Evolutionary conservation across 352 stramenopile genomes (phyloP).

Genomic region (Paralagenidium karlingii): DNA sequence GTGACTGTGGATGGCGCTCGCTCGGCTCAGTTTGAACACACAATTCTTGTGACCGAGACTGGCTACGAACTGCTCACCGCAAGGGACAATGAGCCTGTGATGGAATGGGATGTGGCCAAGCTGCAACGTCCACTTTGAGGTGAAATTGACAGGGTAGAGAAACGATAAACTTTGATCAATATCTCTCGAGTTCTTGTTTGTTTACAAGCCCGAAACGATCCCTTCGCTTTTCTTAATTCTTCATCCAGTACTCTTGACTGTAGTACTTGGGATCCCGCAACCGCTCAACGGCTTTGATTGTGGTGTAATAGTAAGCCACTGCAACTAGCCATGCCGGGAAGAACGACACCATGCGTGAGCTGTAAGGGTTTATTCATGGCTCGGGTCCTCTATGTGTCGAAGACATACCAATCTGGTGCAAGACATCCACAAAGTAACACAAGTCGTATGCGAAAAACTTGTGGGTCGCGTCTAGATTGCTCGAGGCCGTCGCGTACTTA

Average conservation of each 20-base stretch:
- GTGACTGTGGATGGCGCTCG: slow-evolving; percentile 92
- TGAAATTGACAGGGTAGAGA: too few relatives aligned
- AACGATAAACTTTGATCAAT: too few relatives aligned
- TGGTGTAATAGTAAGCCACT: slow-evolving; percentile 33
- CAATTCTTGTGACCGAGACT: slow-evolving; percentile 96
- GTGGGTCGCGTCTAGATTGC: not conserved
- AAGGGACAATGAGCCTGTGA: slow-evolving; percentile 72
- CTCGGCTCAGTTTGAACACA: slow-evolving; percentile 97
- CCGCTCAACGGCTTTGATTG: slow-evolving; percentile 30
- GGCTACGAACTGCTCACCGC: slow-evolving; percentile 96
- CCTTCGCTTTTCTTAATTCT: too few relatives aligned
- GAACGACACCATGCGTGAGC: not conserved
- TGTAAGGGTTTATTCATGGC: not conserved
- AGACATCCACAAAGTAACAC: slow-evolving; percentile 10
- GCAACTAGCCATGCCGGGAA: slow-evolving; percentile 25
- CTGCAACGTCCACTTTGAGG: slow-evolving; percentile 46
- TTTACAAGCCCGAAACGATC: too few relatives aligned
- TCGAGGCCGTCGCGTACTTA: not conserved
- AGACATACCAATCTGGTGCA: slow-evolving; percentile 16
- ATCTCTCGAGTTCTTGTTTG: too few relatives aligned
- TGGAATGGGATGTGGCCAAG: slow-evolving; percentile 77
- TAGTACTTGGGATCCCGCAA: slow-evolving; percentile 42
- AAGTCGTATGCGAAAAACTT: too few relatives aligned
- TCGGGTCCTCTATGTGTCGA: slow-evolving; percentile 17
- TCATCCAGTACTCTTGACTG: slow-evolving; percentile 34